These are phyloP conservation scores for Trypanosoma avium DNA, from an alignment of 208 protist species.

Conservation along the genomic window DNA sequence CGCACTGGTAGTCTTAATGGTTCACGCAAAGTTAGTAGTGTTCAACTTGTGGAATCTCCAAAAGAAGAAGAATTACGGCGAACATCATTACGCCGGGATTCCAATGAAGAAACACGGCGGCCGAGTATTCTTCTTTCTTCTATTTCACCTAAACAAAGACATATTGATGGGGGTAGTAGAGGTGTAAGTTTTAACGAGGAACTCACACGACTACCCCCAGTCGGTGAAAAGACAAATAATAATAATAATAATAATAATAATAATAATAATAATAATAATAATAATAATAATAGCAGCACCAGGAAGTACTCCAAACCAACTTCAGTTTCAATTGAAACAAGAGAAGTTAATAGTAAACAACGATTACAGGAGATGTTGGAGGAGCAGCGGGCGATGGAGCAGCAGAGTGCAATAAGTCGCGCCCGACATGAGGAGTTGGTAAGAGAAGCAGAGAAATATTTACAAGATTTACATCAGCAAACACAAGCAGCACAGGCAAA, in stretches of 20 bases:
- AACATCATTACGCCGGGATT: slow-evolving; percentile 28
- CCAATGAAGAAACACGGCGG: slow-evolving; percentile 22
- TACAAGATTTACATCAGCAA: slow-evolving; percentile 2
- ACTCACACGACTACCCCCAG: slow-evolving; percentile 5
- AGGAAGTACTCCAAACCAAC: not conserved
- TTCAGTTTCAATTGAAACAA: not conserved
- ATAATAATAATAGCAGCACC: not conserved
- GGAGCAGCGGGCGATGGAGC: slow-evolving; percentile 57
- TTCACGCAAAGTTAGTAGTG: slow-evolving; percentile 9
- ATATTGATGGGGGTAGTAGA: not conserved
- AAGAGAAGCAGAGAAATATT: slow-evolving; percentile 30
- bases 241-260: not conserved
- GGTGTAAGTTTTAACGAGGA: not conserved
- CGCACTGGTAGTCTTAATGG: not conserved
- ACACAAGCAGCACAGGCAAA: not conserved
- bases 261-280: not conserved
- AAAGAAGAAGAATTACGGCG: slow-evolving; percentile 25
- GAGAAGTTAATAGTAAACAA: slow-evolving; percentile 8
- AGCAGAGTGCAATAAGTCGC: slow-evolving; percentile 31
- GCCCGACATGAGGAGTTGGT: slow-evolving; percentile 47
- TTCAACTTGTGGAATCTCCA: slow-evolving; percentile 26
- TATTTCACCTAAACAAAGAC: not conserved
- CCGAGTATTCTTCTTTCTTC: slow-evolving; percentile 33
- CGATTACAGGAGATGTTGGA: slow-evolving; percentile 63
- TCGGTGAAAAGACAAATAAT: not conserved